Conservation (phyloP, 148 eudicot species). For the Heliosperma pusillum region DNA sequence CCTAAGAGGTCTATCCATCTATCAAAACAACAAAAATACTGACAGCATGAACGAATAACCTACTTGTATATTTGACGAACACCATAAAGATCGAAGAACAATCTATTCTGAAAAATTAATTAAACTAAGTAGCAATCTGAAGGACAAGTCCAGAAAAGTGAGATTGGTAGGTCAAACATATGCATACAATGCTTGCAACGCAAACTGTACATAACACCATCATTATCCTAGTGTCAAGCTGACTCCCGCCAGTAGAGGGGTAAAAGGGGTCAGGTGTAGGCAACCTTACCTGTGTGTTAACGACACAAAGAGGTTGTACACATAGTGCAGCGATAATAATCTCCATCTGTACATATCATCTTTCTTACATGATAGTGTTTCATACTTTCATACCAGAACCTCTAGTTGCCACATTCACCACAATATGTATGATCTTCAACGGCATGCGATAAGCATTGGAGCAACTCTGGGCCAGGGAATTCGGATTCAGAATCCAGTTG, state of each 20-base stretch:
- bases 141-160: too few relatives aligned
- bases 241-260: neutral
- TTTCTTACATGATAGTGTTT: neutral
- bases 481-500: neutral
- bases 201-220: neutral
- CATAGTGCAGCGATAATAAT: neutral
- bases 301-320: neutral
- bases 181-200: neutral
- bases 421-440: neutral
- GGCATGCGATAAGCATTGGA: neutral
- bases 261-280: neutral
- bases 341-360: neutral
- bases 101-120: neutral
- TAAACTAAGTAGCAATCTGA: neutral
- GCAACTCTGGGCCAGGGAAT: neutral
- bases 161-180: neutral
- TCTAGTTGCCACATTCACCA: neutral
- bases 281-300: neutral
- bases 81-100: neutral
- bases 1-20: neutral
- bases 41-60: neutral
- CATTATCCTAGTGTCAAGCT: too few relatives aligned
- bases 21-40: constrained; percentile 4
- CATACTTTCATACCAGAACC: neutral
- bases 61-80: neutral